Evolutionary conservation across 2,329 filamentous ascomycete genomes (phyloP), one percentile per base, ranked within the genome.

Genomic region (Cladosporium sp.): DNA sequence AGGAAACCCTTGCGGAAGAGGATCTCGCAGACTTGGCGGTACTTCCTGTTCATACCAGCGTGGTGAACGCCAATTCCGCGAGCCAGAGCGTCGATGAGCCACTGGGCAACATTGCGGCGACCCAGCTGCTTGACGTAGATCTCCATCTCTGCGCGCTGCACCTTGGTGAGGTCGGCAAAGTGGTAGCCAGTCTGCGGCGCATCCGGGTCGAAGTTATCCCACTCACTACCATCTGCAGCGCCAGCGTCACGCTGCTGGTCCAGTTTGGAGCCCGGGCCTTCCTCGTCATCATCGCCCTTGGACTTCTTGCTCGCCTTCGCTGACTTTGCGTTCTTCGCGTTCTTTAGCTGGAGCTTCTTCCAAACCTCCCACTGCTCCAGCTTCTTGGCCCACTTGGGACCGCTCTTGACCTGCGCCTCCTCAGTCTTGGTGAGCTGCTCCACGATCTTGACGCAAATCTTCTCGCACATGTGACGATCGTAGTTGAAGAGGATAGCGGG

Each of bases 401-500:
- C 80, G 1, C 71, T 72, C 43, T 78, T 69, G 59, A 84, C 83
- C 73, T 79, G 86, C 7, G 63, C 58, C 0, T 69, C 56, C 59
- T 88, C 85, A 0, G 79, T 76, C 1, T 71, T 61, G 43, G 75
- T 62, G 0, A 90, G 69, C 52, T 81, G 72, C 0, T 66, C 58
- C 1, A 84, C 63, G 0, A 90, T 58, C 0, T 67, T 60, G 19
- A 65, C 58, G 20, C 80, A 77, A 22, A 86, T 78, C 8, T 66
- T 64, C 64, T 89, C 86, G 59, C 88, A 91, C 24, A 71, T 67
- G 1, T 67, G 65, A 42, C 86, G 80, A 56, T 90, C 84, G 58
- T 88, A 92, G 62, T 88, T 88, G 73, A 92, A 92, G 1, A 90
- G 66, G 11, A 92, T 82, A 0, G 84, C 86, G 0, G 87, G 88